Evolutionary conservation across 441 rosid genomes (phyloP), one percentile per base, ranked within the genome.

Genomic region (Pelargonium citronellum): DNA sequence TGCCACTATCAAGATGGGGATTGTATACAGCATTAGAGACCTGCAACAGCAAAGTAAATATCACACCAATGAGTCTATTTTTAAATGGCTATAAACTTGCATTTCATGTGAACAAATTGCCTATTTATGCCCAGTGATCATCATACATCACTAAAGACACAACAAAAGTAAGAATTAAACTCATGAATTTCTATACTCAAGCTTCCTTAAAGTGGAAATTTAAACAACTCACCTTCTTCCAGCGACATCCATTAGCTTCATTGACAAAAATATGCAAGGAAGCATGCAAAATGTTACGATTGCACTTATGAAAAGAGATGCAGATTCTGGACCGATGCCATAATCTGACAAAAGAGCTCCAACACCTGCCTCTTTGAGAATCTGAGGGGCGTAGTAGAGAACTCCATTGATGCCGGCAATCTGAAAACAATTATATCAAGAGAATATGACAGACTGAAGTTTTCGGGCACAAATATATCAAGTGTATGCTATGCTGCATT

Each of bases 341-440:
- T 81, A 64, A 70, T 77, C 73, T 64, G 77, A 74, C 46, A 85
- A 75, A 69, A 85, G 86, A 67, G 82, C 64, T 43, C 79, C 75
- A 0, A 83, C 88, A 6, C 86, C 88, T 41, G 88, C 83, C 39
- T 85, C 79, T 55, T 83, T 80, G 5, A 85, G 73, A 72, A 85
- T 85, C 67, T 85, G 88, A 15, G 88, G 88, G 24, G 85, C 81
- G 73, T 85, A 83, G 70, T 83, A 85, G 66, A 83, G 83, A 46
- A 85, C 85, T 49, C 88, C 88, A 63, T 83, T 85, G 67, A 85
- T 85, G 69, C 88, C 88, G 7, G 86, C 78, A 69, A 85, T 78
- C 88, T 85, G 79, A 63, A 10, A n/a, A 72, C 64, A 20, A 58
- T 7, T 67, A 16, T 24, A 67, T 11, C 5, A 24, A 3, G 19